Evolutionary conservation across 768 basidiomycete genomes (phyloP).

Genomic region (Leucocoprinus leucothites): DNA sequence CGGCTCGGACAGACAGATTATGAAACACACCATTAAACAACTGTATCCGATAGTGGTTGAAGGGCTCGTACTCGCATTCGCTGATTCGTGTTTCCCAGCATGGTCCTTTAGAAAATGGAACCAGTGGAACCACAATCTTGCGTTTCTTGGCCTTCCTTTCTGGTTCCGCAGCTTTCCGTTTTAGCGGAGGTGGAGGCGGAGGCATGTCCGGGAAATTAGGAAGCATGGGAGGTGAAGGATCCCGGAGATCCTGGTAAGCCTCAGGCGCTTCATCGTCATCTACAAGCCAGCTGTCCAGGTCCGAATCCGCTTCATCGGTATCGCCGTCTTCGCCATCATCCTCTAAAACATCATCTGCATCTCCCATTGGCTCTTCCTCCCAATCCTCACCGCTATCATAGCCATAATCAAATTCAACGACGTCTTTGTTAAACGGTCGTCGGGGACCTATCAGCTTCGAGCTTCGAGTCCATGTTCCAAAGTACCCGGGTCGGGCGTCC

Average conservation of each 20-base stretch:
- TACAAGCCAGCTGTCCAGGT: slow-evolving; percentile 76
- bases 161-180: slow-evolving; percentile 62
- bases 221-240: slow-evolving; percentile 30
- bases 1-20: background rate
- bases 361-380: slow-evolving; percentile 84
- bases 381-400: slow-evolving; percentile 97
- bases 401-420: slow-evolving; percentile 76
- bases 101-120: slow-evolving; percentile 82
- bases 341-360: slow-evolving; percentile 71
- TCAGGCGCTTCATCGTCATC: slow-evolving; percentile 64
- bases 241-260: slow-evolving; percentile 34
- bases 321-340: slow-evolving; percentile 65
- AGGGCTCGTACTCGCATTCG: slow-evolving; percentile 62
- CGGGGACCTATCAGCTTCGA: slow-evolving; percentile 80
- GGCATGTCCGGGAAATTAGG: slow-evolving; percentile 26
- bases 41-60: slow-evolving; percentile 74
- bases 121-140: slow-evolving; percentile 73
- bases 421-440: slow-evolving; percentile 77
- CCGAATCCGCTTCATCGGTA: slow-evolving; percentile 65
- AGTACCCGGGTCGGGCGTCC: slow-evolving; percentile 89
- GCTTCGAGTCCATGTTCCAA: slow-evolving; percentile 89
- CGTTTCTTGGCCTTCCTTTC: slow-evolving; percentile 65
- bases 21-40: slow-evolving; percentile 71
- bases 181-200: slow-evolving; percentile 31
- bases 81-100: slow-evolving; percentile 74